A percentile compares a stretch with the other conserved stretches of the same genome.
Conservation (phyloP, 345 rosid genomes). For the Bruguiera parviflora region DNA sequence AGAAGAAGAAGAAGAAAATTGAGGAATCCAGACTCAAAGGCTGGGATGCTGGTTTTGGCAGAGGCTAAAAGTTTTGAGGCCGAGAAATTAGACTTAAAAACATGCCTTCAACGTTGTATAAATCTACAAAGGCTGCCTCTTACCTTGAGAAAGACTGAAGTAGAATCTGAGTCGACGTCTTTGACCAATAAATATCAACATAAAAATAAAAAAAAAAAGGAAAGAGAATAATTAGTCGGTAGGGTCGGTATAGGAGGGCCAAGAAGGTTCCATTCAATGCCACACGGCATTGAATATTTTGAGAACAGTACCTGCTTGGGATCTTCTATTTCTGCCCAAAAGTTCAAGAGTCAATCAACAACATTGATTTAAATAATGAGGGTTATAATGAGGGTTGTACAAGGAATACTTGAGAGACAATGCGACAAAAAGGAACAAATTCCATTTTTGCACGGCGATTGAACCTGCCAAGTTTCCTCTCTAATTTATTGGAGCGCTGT, state of each 20-base stretch:
- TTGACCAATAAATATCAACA: neutral
- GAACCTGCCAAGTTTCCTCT: too few relatives aligned
- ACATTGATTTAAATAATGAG: too few relatives aligned
- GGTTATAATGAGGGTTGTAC: too few relatives aligned
- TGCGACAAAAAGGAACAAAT: too few relatives aligned
- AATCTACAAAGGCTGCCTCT: neutral
- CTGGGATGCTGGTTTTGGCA: neutral
- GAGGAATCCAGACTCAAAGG: too few relatives aligned
- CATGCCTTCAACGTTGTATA: neutral
- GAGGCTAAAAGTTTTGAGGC: neutral
- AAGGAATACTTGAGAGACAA: too few relatives aligned
- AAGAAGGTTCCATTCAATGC: neutral
- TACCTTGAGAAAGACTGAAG: neutral
- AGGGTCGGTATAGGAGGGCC: neutral
- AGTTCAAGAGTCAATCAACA: too few relatives aligned
- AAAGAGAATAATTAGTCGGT: neutral
- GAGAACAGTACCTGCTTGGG: too few relatives aligned
- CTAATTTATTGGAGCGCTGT: too few relatives aligned
- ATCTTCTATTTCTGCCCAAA: too few relatives aligned
- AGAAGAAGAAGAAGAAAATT: too few relatives aligned
- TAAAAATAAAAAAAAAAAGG: neutral
- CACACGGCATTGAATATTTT: constrained; percentile 1
- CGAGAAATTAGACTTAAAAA: constrained; percentile 18
- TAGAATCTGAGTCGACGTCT: neutral
- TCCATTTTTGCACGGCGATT: too few relatives aligned